Conservation (phyloP, 1,284 basidiomycete genomes). For the Leccinum huronense region DNA sequence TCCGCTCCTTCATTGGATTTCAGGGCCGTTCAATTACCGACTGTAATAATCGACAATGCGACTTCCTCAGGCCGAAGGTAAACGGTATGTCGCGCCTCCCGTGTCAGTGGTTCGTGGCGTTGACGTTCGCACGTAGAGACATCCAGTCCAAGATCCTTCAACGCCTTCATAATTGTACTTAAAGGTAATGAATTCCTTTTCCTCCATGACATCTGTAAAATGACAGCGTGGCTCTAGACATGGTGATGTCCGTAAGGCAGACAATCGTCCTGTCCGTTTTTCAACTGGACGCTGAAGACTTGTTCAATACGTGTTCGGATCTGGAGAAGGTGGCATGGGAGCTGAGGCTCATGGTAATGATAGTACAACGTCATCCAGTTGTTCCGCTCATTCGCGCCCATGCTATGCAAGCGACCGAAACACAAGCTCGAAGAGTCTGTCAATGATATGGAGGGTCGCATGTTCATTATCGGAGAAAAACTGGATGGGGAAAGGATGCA, state of each 20-base stretch:
- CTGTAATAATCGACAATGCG: too few species aligned
- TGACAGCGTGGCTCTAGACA: constrained; percentile 46
- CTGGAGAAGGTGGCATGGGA: constrained; percentile 88
- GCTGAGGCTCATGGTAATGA: constrained; percentile 3
- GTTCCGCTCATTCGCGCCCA: constrained; percentile 85
- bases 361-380: constrained; percentile 81
- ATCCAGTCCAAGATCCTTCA: constrained; percentile 73
- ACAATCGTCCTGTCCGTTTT: constrained; percentile 84
- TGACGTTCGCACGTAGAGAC: constrained; percentile 48
- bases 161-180: constrained; percentile 83
- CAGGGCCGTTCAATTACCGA: too few species aligned
- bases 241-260: constrained; percentile 82
- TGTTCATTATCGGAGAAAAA: constrained; percentile 93
- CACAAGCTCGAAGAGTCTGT: constrained; percentile 78
- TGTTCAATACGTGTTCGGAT: constrained; percentile 94
- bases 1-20: too few species aligned
- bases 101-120: neutral
- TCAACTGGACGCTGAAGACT: constrained; percentile 86
- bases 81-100: constrained; percentile 47
- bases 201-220: neutral
- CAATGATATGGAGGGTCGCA: constrained; percentile 70
- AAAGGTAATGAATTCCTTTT: constrained; percentile 59
- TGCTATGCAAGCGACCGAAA: constrained; percentile 87
- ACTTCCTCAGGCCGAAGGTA: constrained; percentile 38
- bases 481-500: constrained; percentile 95